Base-by-base conservation (phyloP, 768 basidiomycete genomes). In the Mycena chlorophos region DNA sequence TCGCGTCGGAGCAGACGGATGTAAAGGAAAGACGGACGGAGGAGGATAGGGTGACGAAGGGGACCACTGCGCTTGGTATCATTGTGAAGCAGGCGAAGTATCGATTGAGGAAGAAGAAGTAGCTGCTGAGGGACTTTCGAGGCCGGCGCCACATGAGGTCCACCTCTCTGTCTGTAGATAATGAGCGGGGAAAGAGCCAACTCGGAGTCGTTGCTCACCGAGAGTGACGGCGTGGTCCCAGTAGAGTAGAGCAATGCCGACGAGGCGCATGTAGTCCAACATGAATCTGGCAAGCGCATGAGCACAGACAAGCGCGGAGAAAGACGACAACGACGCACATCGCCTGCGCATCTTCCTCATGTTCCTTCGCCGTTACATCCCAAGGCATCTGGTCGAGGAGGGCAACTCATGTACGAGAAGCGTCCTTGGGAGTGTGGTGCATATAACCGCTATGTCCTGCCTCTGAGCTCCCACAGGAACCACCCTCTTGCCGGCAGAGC, bases 61-160 rank as follows among this genome's bases (percentile, higher is more conserved):
- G 54, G 10, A 52, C 29, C 16, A 26, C n/a, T 13, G 50, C 27
- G 5, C 42, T 30, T 2, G 51, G 27, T 13, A 60, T 51, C 5
- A 31, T 30, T 28, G 39, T 49, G 26, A 55, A 12, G 51, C 68
- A 50, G 0, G 67, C 66, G 6, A 70, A 27, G 29, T 75, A 75
- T 2, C 73, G 68, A 57, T 74, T 75, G 14, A 68, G 25, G 31
- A 66, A 66, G 54, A 74, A 74, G 17, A 68, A 50, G 16, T 65
- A 53, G 2, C 67, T 59, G n/a, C 66, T 58, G 6, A 52, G 2
- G 1, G 61, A 55, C 28, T 62, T 62, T 10, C 64, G n/a, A n/a
- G n/a, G 63, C 16, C 60, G 58, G 38, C 63, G 54, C 73, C 73
- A 75, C 4, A 75, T 52, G 39, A 60, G 51, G 30, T 43, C 37